A percentile compares a stretch with the other conserved stretches of the same genome.
phyloP scores from a whole-genome alignment of 2,329 filamentous ascomycete genomes.

The Polytolypa hystricis region DNA sequence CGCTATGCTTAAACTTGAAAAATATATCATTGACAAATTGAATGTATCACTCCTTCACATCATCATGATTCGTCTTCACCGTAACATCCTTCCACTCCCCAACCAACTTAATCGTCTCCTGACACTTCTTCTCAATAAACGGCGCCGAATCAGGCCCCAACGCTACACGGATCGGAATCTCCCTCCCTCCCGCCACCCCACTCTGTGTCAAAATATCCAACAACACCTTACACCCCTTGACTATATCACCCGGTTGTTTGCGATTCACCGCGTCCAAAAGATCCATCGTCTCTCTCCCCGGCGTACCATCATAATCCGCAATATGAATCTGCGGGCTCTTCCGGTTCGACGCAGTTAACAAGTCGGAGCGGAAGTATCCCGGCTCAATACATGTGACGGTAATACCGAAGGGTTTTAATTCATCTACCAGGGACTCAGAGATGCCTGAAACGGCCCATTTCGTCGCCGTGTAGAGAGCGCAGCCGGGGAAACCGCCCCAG shows the following conservation, averaged over 20 bases:
- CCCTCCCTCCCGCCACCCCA: constrained; percentile 38
- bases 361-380: constrained; percentile 13
- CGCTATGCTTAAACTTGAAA: too few relatives aligned
- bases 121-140: constrained; percentile 35
- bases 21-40: too few relatives aligned
- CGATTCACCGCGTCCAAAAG: constrained; percentile 30
- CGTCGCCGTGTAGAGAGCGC: constrained; percentile 25
- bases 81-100: constrained; percentile 41
- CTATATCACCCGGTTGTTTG: constrained; percentile 45
- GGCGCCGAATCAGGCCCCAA: constrained; percentile 43
- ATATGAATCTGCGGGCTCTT: constrained; percentile 9
- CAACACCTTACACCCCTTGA: constrained; percentile 42
- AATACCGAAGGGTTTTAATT: constrained; percentile 13
- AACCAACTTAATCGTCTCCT: constrained; percentile 32
- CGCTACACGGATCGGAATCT: constrained; percentile 43
- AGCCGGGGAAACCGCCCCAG: constrained; percentile 18
- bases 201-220: constrained; percentile 45
- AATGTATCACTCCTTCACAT: constrained; percentile 2
- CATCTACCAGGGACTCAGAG: constrained; percentile 12
- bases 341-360: constrained; percentile 10
- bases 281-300: constrained; percentile 5
- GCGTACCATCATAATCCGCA: constrained; percentile 11
- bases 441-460: constrained; percentile 23
- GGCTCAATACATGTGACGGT: constrained; percentile 12
- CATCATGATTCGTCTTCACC: constrained; percentile 22